Evolutionary conservation across 306 rosid genomes (phyloP).

Genomic region (Pyrus communis): DNA sequence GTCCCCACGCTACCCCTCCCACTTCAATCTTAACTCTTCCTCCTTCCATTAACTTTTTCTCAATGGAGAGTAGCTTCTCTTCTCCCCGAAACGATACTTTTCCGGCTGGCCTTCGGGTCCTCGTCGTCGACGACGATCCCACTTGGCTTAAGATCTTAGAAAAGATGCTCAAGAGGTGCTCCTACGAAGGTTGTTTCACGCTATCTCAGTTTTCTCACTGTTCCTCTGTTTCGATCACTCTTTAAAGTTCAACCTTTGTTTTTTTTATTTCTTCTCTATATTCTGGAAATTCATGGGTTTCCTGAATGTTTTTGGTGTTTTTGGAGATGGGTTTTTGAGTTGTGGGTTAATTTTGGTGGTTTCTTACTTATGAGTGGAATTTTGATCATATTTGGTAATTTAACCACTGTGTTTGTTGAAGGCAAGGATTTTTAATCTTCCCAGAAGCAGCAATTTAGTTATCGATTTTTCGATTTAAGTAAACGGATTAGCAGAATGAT

Average conservation of each 20-base stretch:
- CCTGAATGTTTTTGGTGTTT: constrained; percentile 1
- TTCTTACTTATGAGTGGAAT: background rate
- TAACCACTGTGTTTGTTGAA: background rate
- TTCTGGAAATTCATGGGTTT: background rate
- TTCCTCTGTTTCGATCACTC: background rate
- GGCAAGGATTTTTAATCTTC: background rate
- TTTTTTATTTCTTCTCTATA: background rate
- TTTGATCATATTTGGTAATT: background rate
- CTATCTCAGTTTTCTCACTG: background rate
- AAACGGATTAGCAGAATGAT: background rate
- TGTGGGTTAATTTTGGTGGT: constrained; percentile 2
- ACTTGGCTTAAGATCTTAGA: constrained; percentile 95
- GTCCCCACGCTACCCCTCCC: constrained; percentile 16
- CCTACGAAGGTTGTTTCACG: constrained; percentile 55
- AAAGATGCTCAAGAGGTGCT: constrained; percentile 95
- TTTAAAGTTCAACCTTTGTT: background rate
- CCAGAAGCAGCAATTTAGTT: background rate
- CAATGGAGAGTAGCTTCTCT: constrained; percentile 79
- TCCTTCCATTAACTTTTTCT: background rate
- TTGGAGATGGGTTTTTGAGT: constrained; percentile 1
- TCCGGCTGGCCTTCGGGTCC: constrained; percentile 87
- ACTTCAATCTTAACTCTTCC: constrained; percentile 7
- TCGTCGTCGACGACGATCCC: constrained; percentile 92
- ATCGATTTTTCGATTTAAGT: background rate
- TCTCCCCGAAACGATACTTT: constrained; percentile 67